Evolutionary conservation across 2,329 filamentous ascomycete species (phyloP), one percentile per base, ranked within the genome.

Genomic region (Trichoderma sp.): DNA sequence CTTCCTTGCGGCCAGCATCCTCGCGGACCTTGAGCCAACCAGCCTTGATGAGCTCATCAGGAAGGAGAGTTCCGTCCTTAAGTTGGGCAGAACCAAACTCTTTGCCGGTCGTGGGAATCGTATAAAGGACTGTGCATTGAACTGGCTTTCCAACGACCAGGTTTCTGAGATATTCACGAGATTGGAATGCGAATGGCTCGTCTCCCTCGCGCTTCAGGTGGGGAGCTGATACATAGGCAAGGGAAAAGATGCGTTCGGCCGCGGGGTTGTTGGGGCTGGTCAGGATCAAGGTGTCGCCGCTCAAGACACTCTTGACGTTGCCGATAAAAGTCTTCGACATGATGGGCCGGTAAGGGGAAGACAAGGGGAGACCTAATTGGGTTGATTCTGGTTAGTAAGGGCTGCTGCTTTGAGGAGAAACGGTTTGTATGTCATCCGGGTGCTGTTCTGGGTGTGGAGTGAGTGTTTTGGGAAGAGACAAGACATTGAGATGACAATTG

Each of bases 21-120:
- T 99, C 96, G 74, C 96, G 91, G 73, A 99, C 88, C 84, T 96
- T 97, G 74, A 94, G 85, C 94, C 95, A 98, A 75, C 96, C 96
- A 77, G 94, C 93, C 79, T 93, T 91, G 74, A 98, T 90, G 72
- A 92, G 88, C 74, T 93, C 89, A 74, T 98, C 94, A 21, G 96
- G 95, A 65, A 99, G 83, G 71, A 89, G 85, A 36, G 89, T 89
- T 64, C 94, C 94, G 77, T 93, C 92, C 74, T 92, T 90, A 68
- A 98, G 86, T 74, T 89, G 88, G 73, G 94, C 91, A 74, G 90
- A 88, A 75, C 95, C 96, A 79, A 98, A 99, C 80, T 99, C 95
- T 76, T 94, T 91, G 74, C 93, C 91, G 57, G 90, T 92, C 70
- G 90, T 92, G 18, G 95, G 94, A 73, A 98, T 92, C 73, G 92